Percentiles rank a stretch among this genome's conserved stretches.
Evolutionary conservation across 2,329 filamentous ascomycete genomes (phyloP).

Genomic region (Talaromyces sp.): DNA sequence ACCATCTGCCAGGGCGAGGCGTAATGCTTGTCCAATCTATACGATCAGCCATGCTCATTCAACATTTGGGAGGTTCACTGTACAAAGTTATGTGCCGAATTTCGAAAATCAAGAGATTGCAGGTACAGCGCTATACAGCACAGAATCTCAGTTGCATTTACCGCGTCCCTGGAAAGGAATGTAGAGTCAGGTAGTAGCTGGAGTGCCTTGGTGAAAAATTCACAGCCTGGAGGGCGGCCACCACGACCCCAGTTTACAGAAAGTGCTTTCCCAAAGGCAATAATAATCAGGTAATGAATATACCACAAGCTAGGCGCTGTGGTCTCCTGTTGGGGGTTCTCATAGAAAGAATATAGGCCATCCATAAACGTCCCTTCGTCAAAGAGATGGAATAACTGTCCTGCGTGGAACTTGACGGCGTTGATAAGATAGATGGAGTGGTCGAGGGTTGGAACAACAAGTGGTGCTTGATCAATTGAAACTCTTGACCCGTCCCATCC

Average conservation of each 20-base stretch:
- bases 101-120: slow-evolving; percentile 47
- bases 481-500: neutral
- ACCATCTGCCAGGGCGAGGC: slow-evolving; percentile 46
- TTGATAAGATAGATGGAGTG: slow-evolving; percentile 49
- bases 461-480: slow-evolving; percentile 17
- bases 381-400: slow-evolving; percentile 50
- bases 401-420: slow-evolving; percentile 51
- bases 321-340: slow-evolving; percentile 23
- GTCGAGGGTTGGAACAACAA: slow-evolving; percentile 45
- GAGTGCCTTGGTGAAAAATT: neutral
- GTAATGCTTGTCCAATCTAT: slow-evolving; percentile 49
- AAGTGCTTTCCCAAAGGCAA: slow-evolving; percentile 54
- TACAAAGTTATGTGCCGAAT: slow-evolving; percentile 44
- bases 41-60: neutral
- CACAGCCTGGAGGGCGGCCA: slow-evolving; percentile 2
- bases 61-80: slow-evolving; percentile 4
- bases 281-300: slow-evolving; percentile 49
- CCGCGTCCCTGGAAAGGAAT: slow-evolving; percentile 33
- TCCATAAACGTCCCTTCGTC: slow-evolving; percentile 50
- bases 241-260: slow-evolving; percentile 34
- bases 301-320: slow-evolving; percentile 42
- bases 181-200: neutral
- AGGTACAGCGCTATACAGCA: slow-evolving; percentile 51
- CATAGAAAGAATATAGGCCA: slow-evolving; percentile 39
- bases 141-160: slow-evolving; percentile 46